These are phyloP conservation scores for Septoria linicola DNA, from an alignment of 2,329 filamentous ascomycete species.

Conservation along the genomic window DNA sequence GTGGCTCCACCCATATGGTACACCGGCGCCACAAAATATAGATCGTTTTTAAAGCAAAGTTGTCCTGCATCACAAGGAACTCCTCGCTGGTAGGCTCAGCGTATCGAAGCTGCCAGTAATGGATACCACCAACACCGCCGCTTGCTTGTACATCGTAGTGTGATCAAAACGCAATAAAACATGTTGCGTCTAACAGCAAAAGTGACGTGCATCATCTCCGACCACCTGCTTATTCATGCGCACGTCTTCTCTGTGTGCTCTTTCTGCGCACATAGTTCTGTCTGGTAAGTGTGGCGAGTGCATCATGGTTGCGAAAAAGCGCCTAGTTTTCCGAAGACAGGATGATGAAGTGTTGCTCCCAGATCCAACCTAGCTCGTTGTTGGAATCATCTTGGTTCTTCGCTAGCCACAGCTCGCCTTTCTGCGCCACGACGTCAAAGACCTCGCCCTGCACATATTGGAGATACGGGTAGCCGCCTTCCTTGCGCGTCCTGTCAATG, in stretches of 20 bases:
- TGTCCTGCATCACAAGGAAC: constrained; percentile 6
- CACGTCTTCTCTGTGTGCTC: neutral
- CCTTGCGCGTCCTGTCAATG: constrained; percentile 85
- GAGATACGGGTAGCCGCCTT: constrained; percentile 93
- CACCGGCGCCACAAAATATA: neutral
- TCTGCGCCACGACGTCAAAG: constrained; percentile 77
- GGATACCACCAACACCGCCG: too few relatives aligned
- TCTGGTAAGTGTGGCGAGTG: neutral
- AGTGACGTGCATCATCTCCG: neutral
- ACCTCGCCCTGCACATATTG: constrained; percentile 90
- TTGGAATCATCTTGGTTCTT: constrained; percentile 90
- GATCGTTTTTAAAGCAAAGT: neutral
- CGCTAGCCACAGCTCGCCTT: constrained; percentile 95
- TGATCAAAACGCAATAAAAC: neutral
- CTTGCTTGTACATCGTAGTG: too few relatives aligned
- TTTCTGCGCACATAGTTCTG: neutral
- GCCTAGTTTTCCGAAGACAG: constrained; percentile 26
- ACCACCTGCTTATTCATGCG: neutral
- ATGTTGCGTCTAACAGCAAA: constrained; percentile 2
- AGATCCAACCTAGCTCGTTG: constrained; percentile 89
- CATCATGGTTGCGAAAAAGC: neutral
- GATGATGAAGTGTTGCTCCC: constrained; percentile 87
- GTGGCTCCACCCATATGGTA: neutral
- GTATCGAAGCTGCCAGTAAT: neutral
- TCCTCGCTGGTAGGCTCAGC: too few relatives aligned